Percentiles rank a stretch among this genome's conserved stretches.
phyloP scores from a whole-genome alignment of 2,329 filamentous ascomycete genomes.

The Fusarium devonianum region DNA sequence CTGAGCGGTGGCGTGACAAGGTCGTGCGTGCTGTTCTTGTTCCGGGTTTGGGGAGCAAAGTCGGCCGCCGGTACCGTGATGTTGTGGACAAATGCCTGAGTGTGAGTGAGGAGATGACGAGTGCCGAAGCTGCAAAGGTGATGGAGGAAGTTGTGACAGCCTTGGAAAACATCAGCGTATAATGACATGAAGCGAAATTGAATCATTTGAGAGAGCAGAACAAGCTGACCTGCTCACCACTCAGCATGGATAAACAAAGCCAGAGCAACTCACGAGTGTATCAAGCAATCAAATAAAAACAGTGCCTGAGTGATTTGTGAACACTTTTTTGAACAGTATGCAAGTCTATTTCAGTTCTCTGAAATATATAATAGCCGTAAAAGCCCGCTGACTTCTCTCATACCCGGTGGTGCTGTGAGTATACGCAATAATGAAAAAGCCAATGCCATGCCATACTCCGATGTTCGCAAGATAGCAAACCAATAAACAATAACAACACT shows the following conservation, averaged over 20 bases:
- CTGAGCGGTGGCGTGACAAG: slow-evolving; percentile 52
- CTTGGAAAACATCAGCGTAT: slow-evolving; percentile 49
- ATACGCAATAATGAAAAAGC: slow-evolving; percentile 21
- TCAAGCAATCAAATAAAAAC: too few species aligned
- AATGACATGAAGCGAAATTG: background rate
- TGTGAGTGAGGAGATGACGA: slow-evolving; percentile 48
- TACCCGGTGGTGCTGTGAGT: slow-evolving; percentile 13
- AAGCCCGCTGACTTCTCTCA: slow-evolving; percentile 27
- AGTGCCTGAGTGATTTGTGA: too few species aligned
- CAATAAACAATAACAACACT: slow-evolving; percentile 34
- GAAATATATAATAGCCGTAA: slow-evolving; percentile 34
- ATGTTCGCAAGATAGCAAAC: slow-evolving; percentile 14
- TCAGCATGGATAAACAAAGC: too few species aligned
- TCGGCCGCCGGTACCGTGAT: slow-evolving; percentile 50
- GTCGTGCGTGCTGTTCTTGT: slow-evolving; percentile 52
- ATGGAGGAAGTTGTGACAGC: slow-evolving; percentile 53
- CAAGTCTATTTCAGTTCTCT: slow-evolving; percentile 36
- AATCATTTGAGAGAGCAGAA: background rate
- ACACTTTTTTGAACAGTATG: too few species aligned
- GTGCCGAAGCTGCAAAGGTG: slow-evolving; percentile 48
- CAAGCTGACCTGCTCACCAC: too few species aligned
- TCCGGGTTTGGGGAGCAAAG: slow-evolving; percentile 51
- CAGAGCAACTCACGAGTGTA: too few species aligned
- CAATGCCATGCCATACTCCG: slow-evolving; percentile 25
- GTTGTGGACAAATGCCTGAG: slow-evolving; percentile 53